Evolutionary conservation across 2,329 filamentous ascomycete species (phyloP).

Genomic region (Trichophyton rubrum): DNA sequence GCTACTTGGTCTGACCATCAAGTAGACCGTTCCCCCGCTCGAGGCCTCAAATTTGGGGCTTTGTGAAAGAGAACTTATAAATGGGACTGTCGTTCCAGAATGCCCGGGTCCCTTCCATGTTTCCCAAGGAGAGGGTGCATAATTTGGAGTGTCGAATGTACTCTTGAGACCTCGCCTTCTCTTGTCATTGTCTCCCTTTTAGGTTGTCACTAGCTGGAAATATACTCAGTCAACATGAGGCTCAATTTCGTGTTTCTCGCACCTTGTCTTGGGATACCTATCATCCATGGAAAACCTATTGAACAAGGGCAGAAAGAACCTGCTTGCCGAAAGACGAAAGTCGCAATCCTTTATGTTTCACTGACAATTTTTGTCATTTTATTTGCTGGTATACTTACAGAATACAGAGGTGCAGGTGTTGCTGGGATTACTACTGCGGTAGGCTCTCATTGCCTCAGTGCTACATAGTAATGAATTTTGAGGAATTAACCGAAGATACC

Average conservation of each 20-base stretch:
- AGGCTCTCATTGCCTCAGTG: conserved; percentile 2
- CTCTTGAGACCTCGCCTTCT: neutral
- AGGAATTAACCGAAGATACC: neutral
- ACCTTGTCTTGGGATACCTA: neutral
- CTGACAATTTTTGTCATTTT: neutral
- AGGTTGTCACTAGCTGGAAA: neutral
- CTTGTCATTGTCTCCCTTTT: too few relatives aligned
- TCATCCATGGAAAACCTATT: neutral
- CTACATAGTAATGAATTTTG: neutral
- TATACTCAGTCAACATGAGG: neutral
- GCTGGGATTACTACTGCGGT: conserved; percentile 52
- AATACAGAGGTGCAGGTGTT: conserved; percentile 43
- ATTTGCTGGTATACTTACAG: neutral
- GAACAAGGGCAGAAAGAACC: neutral
- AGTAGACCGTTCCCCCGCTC: neutral
- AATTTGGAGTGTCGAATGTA: neutral
- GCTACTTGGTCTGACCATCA: neutral
- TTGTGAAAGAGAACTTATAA: neutral
- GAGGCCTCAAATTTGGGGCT: neutral
- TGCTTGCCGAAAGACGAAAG: conserved; percentile 21
- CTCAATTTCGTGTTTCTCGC: neutral
- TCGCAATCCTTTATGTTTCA: conserved; percentile 23
- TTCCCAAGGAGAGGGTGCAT: neutral
- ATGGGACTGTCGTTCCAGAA: neutral
- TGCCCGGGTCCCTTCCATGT: neutral